Percentiles rank a stretch among this genome's conserved stretches.
Conservation (phyloP, 495 filamentous ascomycete species). For the Podospora tetraspora region DNA sequence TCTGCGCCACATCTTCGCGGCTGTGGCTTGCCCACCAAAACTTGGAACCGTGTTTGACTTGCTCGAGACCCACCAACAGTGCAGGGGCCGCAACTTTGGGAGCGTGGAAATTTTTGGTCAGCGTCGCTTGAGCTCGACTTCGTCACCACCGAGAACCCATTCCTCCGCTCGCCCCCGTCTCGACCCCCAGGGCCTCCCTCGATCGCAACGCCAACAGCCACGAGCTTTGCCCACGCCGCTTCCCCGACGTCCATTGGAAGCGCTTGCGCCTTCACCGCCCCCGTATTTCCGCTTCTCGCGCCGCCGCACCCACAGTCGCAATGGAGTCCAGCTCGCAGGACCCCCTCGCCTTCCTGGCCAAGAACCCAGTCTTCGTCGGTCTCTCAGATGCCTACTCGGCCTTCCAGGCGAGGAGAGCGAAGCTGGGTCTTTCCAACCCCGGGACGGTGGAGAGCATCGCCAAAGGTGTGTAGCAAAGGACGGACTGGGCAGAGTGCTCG, state of each 20-base stretch:
- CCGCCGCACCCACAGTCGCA: constrained; percentile 24
- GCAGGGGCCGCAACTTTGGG: constrained; percentile 16
- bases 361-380: constrained; percentile 64
- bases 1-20: not conserved
- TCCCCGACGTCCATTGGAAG: not conserved
- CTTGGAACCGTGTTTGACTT: not conserved
- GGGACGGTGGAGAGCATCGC: constrained; percentile 88
- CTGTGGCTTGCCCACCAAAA: not conserved
- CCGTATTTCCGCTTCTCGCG: constrained; percentile 16
- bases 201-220: constrained; percentile 5
- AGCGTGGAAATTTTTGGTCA: constrained; percentile 4
- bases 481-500: not conserved
- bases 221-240: not conserved
- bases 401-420: constrained; percentile 79
- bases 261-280: constrained; percentile 3
- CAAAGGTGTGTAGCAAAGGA: constrained; percentile 37
- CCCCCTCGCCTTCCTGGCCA: constrained; percentile 60
- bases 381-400: constrained; percentile 72
- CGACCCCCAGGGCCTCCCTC: constrained; percentile 12
- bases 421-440: constrained; percentile 84
- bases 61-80: not conserved
- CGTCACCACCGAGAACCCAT: not conserved
- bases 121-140: constrained; percentile 3
- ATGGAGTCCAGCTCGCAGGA: constrained; percentile 46
- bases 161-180: not conserved